A percentile compares a stretch with the other conserved stretches of the same genome.
Conservation (phyloP, 345 rosid genomes). For the Rhodomyrtus tomentosa region DNA sequence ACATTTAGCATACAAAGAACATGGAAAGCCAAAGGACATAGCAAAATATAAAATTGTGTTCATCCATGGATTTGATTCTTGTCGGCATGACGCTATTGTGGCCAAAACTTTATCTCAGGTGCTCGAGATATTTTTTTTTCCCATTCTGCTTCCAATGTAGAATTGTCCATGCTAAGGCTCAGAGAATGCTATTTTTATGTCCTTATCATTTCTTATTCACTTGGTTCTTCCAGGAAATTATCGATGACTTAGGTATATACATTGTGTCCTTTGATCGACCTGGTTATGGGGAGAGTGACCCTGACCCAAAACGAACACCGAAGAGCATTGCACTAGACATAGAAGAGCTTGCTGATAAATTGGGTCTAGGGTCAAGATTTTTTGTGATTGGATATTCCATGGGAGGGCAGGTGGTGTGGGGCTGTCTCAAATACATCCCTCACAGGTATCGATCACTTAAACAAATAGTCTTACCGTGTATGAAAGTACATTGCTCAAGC, state of each 20-base stretch:
- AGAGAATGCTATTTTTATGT: neutral
- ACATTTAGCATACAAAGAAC: slow-evolving; percentile 45
- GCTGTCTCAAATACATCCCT: slow-evolving; percentile 60
- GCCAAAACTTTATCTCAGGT: neutral
- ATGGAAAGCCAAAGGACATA: slow-evolving; percentile 35
- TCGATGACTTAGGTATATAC: slow-evolving; percentile 41
- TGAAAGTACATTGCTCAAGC: neutral
- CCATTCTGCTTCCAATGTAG: neutral
- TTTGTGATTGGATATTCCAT: slow-evolving; percentile 45
- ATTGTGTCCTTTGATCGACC: slow-evolving; percentile 58
- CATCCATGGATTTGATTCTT: slow-evolving; percentile 37
- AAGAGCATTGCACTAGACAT: slow-evolving; percentile 51
- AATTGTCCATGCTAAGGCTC: neutral
- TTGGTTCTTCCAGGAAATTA: slow-evolving; percentile 26
- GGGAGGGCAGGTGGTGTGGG: slow-evolving; percentile 47
- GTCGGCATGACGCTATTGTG: slow-evolving; percentile 24
- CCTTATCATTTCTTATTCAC: neutral
- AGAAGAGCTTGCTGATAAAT: slow-evolving; percentile 59
- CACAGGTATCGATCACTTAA: slow-evolving; percentile 25
- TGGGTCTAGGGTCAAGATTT: slow-evolving; percentile 46
- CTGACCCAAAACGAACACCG: slow-evolving; percentile 33
- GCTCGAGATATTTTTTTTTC: neutral
- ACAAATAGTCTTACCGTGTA: neutral
- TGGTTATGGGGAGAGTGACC: slow-evolving; percentile 73
- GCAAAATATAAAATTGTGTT: slow-evolving; percentile 34